Conservation (phyloP, 2,329 filamentous ascomycete genomes). For the Chrysoporthe deuterocubensis region DNA sequence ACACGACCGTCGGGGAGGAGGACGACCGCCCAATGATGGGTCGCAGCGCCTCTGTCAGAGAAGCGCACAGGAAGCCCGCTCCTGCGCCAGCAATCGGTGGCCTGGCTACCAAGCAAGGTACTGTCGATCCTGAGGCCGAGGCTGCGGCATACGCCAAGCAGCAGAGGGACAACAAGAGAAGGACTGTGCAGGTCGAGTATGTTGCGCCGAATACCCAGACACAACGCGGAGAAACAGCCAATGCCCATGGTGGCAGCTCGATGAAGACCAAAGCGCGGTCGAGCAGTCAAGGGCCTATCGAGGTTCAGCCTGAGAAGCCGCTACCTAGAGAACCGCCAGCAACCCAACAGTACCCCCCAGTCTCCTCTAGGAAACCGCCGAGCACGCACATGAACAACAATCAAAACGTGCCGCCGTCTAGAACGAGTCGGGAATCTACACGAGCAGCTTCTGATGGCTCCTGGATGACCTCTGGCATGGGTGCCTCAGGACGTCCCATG, state of each 20-base stretch:
- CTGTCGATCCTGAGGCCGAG: conserved; percentile 70
- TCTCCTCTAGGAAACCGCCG: conserved; percentile 48
- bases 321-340: conserved; percentile 61
- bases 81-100: conserved; percentile 59
- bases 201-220: conserved; percentile 90
- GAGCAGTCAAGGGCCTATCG: conserved; percentile 57
- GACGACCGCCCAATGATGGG: conserved; percentile 68
- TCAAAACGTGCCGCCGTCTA: conserved; percentile 50
- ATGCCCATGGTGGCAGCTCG: conserved; percentile 33
- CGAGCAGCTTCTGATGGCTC: conserved; percentile 59
- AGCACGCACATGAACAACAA: conserved; percentile 49
- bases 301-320: conserved; percentile 58
- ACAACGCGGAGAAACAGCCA: conserved; percentile 62
- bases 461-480: conserved; percentile 56
- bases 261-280: conserved; percentile 58
- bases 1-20: conserved; percentile 68
- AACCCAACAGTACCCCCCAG: conserved; percentile 40
- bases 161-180: conserved; percentile 85
- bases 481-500: conserved; percentile 64
- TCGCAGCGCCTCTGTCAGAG: conserved; percentile 91
- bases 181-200: conserved; percentile 97
- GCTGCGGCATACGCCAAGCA: conserved; percentile 56
- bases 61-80: conserved; percentile 72
- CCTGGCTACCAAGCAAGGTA: conserved; percentile 73
- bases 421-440: conserved; percentile 53